A percentile compares a stretch with the other conserved stretches of the same genome.
These are phyloP conservation scores for Cladosporium sp. DNA, from an alignment of 2,329 filamentous ascomycete species.

Conservation along the genomic window DNA sequence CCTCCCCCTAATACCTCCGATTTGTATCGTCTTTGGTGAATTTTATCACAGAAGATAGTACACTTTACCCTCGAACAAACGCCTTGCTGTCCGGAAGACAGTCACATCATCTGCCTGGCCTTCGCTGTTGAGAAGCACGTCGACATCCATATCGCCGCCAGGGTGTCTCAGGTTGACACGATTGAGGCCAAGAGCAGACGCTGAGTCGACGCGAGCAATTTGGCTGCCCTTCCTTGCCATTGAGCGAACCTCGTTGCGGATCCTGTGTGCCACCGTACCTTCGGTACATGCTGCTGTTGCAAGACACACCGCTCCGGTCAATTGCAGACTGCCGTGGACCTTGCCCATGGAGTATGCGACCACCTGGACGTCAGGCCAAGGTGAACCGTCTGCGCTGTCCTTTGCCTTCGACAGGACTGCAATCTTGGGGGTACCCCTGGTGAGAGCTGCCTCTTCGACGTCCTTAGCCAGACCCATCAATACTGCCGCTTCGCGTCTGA, in stretches of 20 bases:
- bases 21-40: no score
- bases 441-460: conserved; percentile 20
- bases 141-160: conserved; percentile 27
- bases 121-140: conserved; percentile 20
- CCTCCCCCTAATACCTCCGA: no score
- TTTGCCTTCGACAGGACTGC: conserved; percentile 20
- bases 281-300: conserved; percentile 28
- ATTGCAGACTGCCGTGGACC: conserved; percentile 30
- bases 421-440: conserved; percentile 23
- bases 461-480: conserved; percentile 19
- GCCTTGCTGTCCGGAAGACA: conserved; percentile 20
- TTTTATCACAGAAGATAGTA: conserved; percentile 16
- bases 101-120: conserved; percentile 23
- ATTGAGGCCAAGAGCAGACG: neutral
- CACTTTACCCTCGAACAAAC: conserved; percentile 21
- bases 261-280: conserved; percentile 26
- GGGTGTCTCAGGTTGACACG: conserved; percentile 23
- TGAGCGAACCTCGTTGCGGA: conserved; percentile 3
- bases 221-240: neutral
- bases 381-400: neutral
- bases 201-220: neutral
- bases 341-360: conserved; percentile 32
- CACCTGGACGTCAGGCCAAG: conserved; percentile 19
- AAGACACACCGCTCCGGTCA: conserved; percentile 32
- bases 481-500: conserved; percentile 20